Evolutionary conservation across 768 basidiomycete genomes (phyloP).

Genomic region (Mycena rosella): DNA sequence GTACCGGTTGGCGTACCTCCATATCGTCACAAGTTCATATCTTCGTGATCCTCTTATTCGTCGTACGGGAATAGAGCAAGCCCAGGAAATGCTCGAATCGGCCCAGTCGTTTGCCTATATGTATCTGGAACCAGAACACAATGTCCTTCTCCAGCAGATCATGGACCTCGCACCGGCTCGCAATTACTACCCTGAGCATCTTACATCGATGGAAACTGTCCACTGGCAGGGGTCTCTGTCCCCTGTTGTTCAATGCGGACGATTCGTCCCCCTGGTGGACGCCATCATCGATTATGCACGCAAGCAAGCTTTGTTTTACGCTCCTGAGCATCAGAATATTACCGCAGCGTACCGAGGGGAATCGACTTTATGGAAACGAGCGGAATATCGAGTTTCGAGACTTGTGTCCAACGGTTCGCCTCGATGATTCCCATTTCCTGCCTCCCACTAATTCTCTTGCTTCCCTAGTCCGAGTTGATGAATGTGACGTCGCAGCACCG

Average conservation of each 20-base stretch:
- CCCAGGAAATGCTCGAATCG: constrained; percentile 53
- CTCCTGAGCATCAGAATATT: neutral
- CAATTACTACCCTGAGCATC: constrained; percentile 53
- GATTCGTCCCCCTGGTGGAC: constrained; percentile 9
- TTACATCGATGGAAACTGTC: constrained; percentile 55
- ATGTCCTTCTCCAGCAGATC: constrained; percentile 49
- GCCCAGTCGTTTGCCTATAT: constrained; percentile 56
- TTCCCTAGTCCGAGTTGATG: neutral
- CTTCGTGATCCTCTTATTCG: constrained; percentile 58
- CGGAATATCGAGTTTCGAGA: constrained; percentile 5
- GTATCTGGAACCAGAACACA: constrained; percentile 45
- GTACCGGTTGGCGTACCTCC: constrained; percentile 57
- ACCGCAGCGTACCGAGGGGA: neutral
- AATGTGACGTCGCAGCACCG: neutral
- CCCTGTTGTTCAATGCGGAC: constrained; percentile 5
- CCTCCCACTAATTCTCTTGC: neutral
- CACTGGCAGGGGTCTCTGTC: constrained; percentile 42
- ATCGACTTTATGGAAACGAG: constrained; percentile 10
- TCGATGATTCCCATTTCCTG: neutral
- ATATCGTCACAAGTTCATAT: constrained; percentile 58
- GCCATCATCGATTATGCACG: constrained; percentile 17
- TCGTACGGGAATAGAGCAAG: constrained; percentile 59
- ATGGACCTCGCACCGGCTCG: constrained; percentile 49
- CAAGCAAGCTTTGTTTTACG: constrained; percentile 15
- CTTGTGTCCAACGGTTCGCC: constrained; percentile 6